A percentile compares a stretch with the other conserved stretches of the same genome.
Evolutionary conservation across 108 stramenopile genomes (phyloP).

Genomic region (Cyclotella cryptica): DNA sequence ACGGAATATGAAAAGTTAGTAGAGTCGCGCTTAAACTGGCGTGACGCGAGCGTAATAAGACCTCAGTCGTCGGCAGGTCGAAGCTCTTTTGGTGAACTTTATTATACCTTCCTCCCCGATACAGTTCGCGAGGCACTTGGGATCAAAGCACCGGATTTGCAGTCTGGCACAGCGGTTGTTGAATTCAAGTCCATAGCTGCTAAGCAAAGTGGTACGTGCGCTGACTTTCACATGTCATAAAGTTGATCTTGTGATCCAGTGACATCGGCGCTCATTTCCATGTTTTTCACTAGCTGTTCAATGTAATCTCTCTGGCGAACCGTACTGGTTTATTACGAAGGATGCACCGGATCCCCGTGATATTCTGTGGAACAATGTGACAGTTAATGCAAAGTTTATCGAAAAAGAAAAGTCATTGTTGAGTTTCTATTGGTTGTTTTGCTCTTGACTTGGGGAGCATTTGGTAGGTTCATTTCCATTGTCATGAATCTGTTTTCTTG

Average conservation of each 20-base stretch:
- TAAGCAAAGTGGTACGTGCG: conserved; percentile 66
- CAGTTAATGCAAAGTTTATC: conserved; percentile 42
- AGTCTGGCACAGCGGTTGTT: conserved; percentile 59
- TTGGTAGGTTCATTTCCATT: conserved; percentile 31
- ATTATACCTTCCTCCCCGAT: conserved; percentile 12
- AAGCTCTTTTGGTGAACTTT: not conserved
- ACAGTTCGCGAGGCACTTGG: conserved; percentile 22
- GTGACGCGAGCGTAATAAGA: conserved; percentile 4
- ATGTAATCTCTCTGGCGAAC: conserved; percentile 53
- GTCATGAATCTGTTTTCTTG: conserved; percentile 8
- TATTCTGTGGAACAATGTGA: conserved; percentile 62
- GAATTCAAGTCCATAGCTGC: conserved; percentile 61
- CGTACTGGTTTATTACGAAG: conserved; percentile 43
- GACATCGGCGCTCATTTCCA: not conserved
- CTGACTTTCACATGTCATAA: no score
- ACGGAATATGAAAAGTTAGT: conserved; percentile 36
- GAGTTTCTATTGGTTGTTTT: conserved; percentile 45
- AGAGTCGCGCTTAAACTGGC: conserved; percentile 30
- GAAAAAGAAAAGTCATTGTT: conserved; percentile 44
- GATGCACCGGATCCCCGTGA: conserved; percentile 68
- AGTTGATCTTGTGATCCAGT: no score
- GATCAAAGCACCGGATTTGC: conserved; percentile 20
- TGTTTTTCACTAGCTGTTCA: conserved; percentile 47
- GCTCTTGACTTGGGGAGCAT: conserved; percentile 46
- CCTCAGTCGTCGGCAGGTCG: conserved; percentile 3